A percentile compares a stretch with the other conserved stretches of the same genome.
phyloP scores from a whole-genome alignment of 1,284 basidiomycete genomes.

The Cryptococcus wingfieldii region DNA sequence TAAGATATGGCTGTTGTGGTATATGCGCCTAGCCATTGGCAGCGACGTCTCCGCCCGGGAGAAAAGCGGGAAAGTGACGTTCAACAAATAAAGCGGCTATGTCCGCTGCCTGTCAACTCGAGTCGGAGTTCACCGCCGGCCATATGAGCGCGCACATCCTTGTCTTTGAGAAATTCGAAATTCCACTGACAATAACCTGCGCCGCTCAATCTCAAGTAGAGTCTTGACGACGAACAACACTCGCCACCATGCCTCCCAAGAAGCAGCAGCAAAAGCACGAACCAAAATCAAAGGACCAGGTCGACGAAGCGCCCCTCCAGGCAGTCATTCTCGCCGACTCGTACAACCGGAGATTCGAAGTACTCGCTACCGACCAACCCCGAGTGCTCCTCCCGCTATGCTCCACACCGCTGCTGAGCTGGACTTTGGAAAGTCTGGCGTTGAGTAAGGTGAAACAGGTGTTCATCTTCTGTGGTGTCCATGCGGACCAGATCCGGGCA shows the following conservation, averaged over 20 bases:
- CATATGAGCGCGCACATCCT: not conserved
- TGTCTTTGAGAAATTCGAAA: not conserved
- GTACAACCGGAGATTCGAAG: constrained; percentile 87
- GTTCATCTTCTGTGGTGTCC: constrained; percentile 85
- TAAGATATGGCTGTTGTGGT: too few relatives aligned
- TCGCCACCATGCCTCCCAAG: constrained; percentile 38
- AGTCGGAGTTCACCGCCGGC: too few relatives aligned
- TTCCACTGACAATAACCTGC: not conserved
- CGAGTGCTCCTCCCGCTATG: constrained; percentile 87
- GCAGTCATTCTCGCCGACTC: constrained; percentile 92
- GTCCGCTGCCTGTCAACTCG: too few relatives aligned
- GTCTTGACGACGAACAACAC: not conserved
- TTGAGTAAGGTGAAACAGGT: constrained; percentile 91
- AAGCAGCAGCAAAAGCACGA: constrained; percentile 31
- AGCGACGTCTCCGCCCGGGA: too few relatives aligned
- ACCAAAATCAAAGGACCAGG: constrained; percentile 30
- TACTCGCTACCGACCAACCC: constrained; percentile 75
- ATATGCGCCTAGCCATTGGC: too few relatives aligned
- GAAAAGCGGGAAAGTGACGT: too few relatives aligned
- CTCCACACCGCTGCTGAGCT: constrained; percentile 86
- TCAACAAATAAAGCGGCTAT: too few relatives aligned
- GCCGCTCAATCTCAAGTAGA: not conserved
- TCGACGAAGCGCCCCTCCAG: constrained; percentile 75
- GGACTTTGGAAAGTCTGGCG: constrained; percentile 92
- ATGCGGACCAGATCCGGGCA: constrained; percentile 73